phyloP scores from a whole-genome alignment of 2,329 filamentous ascomycete species.

The Camillea tinctor region DNA sequence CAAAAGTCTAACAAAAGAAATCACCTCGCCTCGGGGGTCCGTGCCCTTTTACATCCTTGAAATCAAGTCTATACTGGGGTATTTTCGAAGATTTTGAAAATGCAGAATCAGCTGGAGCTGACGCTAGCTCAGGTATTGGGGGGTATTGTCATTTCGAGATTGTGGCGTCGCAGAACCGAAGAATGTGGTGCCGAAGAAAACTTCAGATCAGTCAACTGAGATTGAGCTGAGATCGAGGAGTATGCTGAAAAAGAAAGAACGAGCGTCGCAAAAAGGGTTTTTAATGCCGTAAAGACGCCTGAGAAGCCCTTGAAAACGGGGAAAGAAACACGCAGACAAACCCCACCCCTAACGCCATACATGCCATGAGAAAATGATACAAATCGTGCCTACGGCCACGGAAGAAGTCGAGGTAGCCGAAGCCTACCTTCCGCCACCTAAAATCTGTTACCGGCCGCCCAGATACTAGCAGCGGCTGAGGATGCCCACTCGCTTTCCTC shows the following conservation, averaged over 20 bases:
- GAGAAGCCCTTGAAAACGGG: slow-evolving; percentile 11
- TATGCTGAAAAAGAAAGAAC: slow-evolving; percentile 22
- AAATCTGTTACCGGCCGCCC: slow-evolving; percentile 67
- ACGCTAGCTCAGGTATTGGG: slow-evolving; percentile 17
- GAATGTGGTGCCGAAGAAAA: slow-evolving; percentile 14
- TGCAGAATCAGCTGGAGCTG: slow-evolving; percentile 20
- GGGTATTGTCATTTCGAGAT: slow-evolving; percentile 32
- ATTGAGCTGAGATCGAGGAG: slow-evolving; percentile 27
- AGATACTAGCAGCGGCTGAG: slow-evolving; percentile 77
- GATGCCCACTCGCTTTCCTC: slow-evolving; percentile 91
- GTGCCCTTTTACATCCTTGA: slow-evolving; percentile 27
- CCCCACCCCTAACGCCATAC: slow-evolving; percentile 32
- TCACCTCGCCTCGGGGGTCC: slow-evolving; percentile 23
- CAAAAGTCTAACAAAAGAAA: slow-evolving; percentile 33
- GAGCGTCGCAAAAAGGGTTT: slow-evolving; percentile 27
- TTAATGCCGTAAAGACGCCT: slow-evolving; percentile 26
- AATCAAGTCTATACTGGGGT: slow-evolving; percentile 36
- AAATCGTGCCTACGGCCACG: slow-evolving; percentile 10
- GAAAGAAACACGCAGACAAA: slow-evolving; percentile 18
- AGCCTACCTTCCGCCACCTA: slow-evolving; percentile 32
- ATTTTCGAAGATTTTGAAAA: slow-evolving; percentile 32
- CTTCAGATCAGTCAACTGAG: slow-evolving; percentile 26
- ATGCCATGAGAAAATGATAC: slow-evolving; percentile 30
- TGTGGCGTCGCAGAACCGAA: slow-evolving; percentile 27
- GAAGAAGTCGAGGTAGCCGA: not conserved